Evolutionary conservation across 2,329 filamentous ascomycete genomes (phyloP), one percentile per base, ranked within the genome.

Genomic region (Microdochium paspali): DNA sequence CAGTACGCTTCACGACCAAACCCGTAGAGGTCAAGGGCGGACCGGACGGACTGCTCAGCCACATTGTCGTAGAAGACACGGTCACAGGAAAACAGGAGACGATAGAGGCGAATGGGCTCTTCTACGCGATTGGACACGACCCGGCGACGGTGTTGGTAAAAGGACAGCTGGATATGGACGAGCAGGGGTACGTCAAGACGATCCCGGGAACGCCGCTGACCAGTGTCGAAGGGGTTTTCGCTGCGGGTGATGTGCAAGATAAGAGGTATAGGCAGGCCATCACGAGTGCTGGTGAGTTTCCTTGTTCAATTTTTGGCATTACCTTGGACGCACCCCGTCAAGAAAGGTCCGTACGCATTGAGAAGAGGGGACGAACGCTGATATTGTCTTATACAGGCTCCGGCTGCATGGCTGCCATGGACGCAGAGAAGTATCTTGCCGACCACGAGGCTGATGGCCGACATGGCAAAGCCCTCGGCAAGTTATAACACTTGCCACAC

Each of bases 201-300:
- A 80, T 85, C 67, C 86, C 93, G 3, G 94, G 93, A 48, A 91
- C 89, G 43, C 89, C 89, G 50, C 76, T 85, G 61, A 98, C 93
- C 44, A 95, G 82, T 67, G 69, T 96, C 5, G 81, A 89, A 63
- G 93, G 93, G 65, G 89, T 98, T 20, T 98, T 96, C 63, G 93
- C 93, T 31, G 93, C 91, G 10, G 93, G 93, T 54, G 93, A 98
- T 64, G 94, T 98, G 10, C 93, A 98, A 74, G 94, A 98, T 66
- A 98, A 97, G 84, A 82, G 85, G 63, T 98, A 98, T 68, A 82
- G 93, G 65, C 93, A 98, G 73, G 93, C 93, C 44, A 94, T 98
- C 56, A 98, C 93, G 54, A 96, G 90, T 71, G 93, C 93, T 58
- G 91, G 89, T 90, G 74, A 64, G 84, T 79, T 56, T 10, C 44